Base-by-base conservation (phyloP, 495 filamentous ascomycete species). In the Cryomyces antarcticus region DNA sequence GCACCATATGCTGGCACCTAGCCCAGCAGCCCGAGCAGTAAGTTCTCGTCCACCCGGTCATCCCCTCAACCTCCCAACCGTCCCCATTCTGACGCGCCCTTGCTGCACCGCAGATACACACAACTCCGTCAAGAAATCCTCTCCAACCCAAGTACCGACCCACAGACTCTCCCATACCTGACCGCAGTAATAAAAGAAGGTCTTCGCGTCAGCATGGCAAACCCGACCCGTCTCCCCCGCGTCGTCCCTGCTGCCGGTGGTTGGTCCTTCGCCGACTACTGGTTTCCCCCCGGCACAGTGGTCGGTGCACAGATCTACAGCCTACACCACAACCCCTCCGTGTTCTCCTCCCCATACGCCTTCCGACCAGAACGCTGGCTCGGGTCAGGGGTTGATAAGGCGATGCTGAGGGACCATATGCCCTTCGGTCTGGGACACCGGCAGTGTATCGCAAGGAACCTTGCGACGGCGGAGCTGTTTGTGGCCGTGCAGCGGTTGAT, bases 291-390 rank as follows among this genome's bases (percentile, higher is more conserved):
- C 7, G 62, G 63, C 5, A 64, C 65, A 4, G 52, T 60, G 30
- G 64, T 73, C 4, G 65, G 64, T 11, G 52, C 59, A 12, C 50
- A 62, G 0, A 49, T 60, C 2, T 64, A 56, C 43, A 52, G 56
- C 29, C 51, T 72, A 1, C 69, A 74, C 52, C 53, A 60, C 39
- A 58, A 72, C 46, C 54, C 59, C 5, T 39, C 30, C 2, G 48
- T 64, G 2, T 74, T 69, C 45, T 62, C 62, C 0, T 45, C 63
- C 6, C 61, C 69, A 0, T 40, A 50, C 3, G 34, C 38, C n/a
- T 73, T 73, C 50, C 37, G 42, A 24, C 70, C 70, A 4, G 70
- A 71, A 35, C 52, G 70, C 28, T 74, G 70, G 70, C 28, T 57
- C 5, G 46, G 59, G 12, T 47, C 54, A 1, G 62, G 51, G 0